Evolutionary conservation across 2,329 filamentous ascomycete genomes (phyloP).

Genomic region (Trichoderma sp.): DNA sequence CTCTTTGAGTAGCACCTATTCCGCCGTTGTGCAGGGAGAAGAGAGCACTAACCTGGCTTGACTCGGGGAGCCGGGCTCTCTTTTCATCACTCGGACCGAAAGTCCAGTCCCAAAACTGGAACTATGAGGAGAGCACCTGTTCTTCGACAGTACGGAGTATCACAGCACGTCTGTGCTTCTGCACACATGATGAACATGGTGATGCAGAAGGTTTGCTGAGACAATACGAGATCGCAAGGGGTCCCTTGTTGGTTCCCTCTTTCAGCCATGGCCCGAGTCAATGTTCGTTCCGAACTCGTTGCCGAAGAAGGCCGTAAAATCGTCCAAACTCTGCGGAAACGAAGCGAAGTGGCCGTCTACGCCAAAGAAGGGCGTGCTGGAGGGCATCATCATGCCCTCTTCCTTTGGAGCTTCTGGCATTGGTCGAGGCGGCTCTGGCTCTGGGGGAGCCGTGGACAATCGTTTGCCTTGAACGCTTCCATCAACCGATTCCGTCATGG

Average conservation of each 20-base stretch:
- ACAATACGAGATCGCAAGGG: neutral
- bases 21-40: neutral
- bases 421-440: constrained; percentile 25
- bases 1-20: neutral
- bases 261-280: constrained; percentile 29
- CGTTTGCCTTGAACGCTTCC: constrained; percentile 30
- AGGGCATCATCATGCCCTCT: constrained; percentile 35
- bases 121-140: too few relatives aligned
- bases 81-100: neutral
- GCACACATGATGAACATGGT: too few relatives aligned
- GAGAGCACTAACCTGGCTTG: neutral
- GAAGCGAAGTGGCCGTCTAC: constrained; percentile 44
- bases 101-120: neutral
- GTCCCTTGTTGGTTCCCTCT: neutral
- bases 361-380: constrained; percentile 41
- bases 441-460: constrained; percentile 16
- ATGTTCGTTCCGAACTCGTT: constrained; percentile 40
- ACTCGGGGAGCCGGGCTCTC: neutral
- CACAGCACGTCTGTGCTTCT: too few relatives aligned
- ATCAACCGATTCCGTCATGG: constrained; percentile 35
- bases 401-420: constrained; percentile 31
- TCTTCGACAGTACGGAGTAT: too few relatives aligned
- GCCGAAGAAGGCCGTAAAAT: constrained; percentile 42
- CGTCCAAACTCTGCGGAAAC: constrained; percentile 45
- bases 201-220: too few relatives aligned